Evolutionary conservation across 129 eudicot genomes (phyloP).

Genomic region (Arctium minus): DNA sequence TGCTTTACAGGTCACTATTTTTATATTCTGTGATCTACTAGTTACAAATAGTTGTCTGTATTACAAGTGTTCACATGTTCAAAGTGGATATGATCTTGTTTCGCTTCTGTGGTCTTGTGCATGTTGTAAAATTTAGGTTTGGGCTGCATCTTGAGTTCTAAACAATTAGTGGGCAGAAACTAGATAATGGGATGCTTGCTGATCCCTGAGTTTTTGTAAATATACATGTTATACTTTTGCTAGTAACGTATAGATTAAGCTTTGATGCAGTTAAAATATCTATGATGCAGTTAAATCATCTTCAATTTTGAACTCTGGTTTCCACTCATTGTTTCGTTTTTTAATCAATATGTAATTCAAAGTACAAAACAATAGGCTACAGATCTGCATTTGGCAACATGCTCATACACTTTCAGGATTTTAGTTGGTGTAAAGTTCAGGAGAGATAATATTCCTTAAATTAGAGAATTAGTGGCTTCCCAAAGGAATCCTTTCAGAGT

Average conservation of each 20-base stretch:
- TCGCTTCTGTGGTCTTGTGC: not conserved
- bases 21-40: not conserved
- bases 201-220: not conserved
- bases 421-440: not conserved
- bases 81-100: not conserved
- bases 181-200: not conserved
- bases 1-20: conserved; percentile 73
- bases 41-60: not conserved
- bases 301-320: not conserved
- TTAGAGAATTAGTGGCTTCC: conserved; percentile 3
- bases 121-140: not conserved
- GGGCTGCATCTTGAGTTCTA: not conserved
- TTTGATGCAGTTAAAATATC: not conserved
- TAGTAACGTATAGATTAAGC: not conserved
- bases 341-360: not conserved
- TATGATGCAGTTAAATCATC: not conserved
- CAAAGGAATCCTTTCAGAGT: not conserved
- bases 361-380: not conserved
- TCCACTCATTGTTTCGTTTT: not conserved
- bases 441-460: not conserved
- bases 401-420: not conserved
- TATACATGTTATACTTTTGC: not conserved
- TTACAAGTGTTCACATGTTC: not conserved
- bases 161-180: not conserved
- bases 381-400: not conserved